These are phyloP conservation scores for Hymenoscyphus fructigenus DNA, from an alignment of 2,329 filamentous ascomycete species.

Conservation along the genomic window DNA sequence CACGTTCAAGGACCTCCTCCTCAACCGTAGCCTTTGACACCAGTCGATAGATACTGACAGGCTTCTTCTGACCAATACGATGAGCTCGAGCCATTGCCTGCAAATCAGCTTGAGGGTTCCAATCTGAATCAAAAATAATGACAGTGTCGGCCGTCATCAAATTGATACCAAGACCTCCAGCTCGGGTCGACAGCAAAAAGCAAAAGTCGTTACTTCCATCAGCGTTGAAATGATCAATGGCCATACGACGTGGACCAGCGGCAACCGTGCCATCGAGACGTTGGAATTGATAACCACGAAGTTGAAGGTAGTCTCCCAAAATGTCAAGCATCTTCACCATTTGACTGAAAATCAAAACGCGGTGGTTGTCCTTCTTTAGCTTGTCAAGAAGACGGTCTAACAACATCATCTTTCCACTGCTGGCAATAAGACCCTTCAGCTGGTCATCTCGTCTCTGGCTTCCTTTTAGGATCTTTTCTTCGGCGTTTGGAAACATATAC, in stretches of 20 bases:
- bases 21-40: constrained; percentile 98
- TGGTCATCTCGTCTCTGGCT: constrained; percentile 83
- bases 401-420: constrained; percentile 99
- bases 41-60: constrained; percentile 92
- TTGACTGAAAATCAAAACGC: constrained; percentile 97
- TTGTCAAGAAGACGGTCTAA: constrained; percentile 94
- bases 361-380: constrained; percentile 87
- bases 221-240: constrained; percentile 99
- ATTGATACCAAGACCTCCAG: constrained; percentile 97
- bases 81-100: constrained; percentile 99
- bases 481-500: constrained; percentile 94
- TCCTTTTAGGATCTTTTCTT: constrained; percentile 81
- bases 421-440: constrained; percentile 89
- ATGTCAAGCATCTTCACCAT: constrained; percentile 99
- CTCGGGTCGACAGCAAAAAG: constrained; percentile 91
- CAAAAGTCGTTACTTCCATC: constrained; percentile 94
- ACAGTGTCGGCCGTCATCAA: constrained; percentile 98
- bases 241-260: constrained; percentile 81
- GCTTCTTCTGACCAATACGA: constrained; percentile 93
- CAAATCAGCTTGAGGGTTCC: constrained; percentile 97
- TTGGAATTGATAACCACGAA: constrained; percentile 94
- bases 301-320: constrained; percentile 86
- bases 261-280: constrained; percentile 93
- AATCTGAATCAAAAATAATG: constrained; percentile 96
- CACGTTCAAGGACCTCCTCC: constrained; percentile 93